Evolutionary conservation across 2,329 filamentous ascomycete genomes (phyloP).

Genomic region (Cercospora sp.): DNA sequence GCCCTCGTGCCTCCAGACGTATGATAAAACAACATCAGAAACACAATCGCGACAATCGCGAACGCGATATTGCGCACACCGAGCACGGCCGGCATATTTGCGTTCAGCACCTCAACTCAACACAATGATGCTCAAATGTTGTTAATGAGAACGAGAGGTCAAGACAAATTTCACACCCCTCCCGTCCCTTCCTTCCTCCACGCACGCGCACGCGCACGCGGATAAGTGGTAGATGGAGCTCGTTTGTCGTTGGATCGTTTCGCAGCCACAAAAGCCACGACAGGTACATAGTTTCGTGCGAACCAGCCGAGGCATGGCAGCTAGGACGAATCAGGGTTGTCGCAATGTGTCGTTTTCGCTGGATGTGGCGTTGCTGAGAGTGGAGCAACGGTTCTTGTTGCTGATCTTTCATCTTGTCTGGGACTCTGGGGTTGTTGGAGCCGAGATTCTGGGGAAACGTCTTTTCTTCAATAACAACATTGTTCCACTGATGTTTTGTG

Average conservation of each 20-base stretch:
- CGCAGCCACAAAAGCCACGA: not conserved
- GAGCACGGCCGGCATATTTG: not conserved
- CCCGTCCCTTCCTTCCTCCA: not conserved
- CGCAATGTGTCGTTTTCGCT: not conserved
- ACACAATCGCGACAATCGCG: not conserved
- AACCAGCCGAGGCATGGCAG: not conserved
- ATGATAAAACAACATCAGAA: conserved; percentile 5
- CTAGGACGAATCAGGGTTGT: not conserved
- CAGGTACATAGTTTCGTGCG: not conserved
- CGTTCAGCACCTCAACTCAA: not conserved
- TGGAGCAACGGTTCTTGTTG: not conserved
- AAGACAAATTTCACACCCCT: not conserved
- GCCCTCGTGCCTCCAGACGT: conserved; percentile 3
- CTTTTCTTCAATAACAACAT: not conserved
- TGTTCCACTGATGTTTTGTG: not conserved
- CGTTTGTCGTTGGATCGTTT: not conserved
- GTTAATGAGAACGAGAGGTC: too few species aligned
- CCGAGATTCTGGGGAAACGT: not conserved
- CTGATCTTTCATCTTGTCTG: not conserved
- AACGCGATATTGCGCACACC: conserved; percentile 7
- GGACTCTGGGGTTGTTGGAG: not conserved
- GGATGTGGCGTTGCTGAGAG: conserved; percentile 2
- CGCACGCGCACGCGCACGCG: not conserved
- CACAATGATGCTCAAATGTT: too few species aligned
- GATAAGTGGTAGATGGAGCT: not conserved